Conservation (phyloP, 768 basidiomycete genomes). For the Amanita muscaria region DNA sequence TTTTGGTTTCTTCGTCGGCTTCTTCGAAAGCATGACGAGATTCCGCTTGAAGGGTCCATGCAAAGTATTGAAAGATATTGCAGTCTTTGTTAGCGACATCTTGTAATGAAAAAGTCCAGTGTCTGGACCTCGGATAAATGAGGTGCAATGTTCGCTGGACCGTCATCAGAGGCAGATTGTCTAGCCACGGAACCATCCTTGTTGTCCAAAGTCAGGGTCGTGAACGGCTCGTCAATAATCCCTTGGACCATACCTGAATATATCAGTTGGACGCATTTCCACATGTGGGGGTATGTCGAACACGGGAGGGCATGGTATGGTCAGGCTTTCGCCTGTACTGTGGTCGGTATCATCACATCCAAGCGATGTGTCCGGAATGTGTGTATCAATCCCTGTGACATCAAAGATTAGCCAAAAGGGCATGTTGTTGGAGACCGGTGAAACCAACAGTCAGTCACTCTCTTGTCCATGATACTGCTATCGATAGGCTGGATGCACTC, state of each 20-base stretch:
- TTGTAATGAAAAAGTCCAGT: conserved; percentile 33
- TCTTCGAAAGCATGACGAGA: conserved; percentile 3
- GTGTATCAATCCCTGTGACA: conserved; percentile 28
- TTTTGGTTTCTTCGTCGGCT: conserved; percentile 12
- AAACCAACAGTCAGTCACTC: conserved; percentile 28
- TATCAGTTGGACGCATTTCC: conserved; percentile 30
- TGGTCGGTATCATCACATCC: conserved; percentile 30
- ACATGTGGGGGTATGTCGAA: conserved; percentile 26
- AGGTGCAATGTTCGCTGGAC: conserved; percentile 39
- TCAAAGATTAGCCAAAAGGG: neutral
- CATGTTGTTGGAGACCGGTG: neutral
- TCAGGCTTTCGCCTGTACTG: conserved; percentile 30
- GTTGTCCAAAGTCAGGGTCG: neutral
- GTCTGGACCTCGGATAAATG: conserved; percentile 30
- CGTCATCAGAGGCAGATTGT: conserved; percentile 42
- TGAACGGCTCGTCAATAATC: neutral
- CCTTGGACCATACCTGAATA: conserved; percentile 27
- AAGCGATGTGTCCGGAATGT: conserved; percentile 26
- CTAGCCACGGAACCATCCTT: conserved; percentile 43
- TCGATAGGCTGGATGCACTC: conserved; percentile 36
- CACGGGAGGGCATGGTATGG: conserved; percentile 33
- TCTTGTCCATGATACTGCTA: conserved; percentile 25
- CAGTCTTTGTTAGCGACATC: conserved; percentile 27
- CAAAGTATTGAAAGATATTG: conserved; percentile 35
- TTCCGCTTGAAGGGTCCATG: conserved; percentile 26